Base-by-base conservation (phyloP, 495 filamentous ascomycete genomes). In the Chaetomium tenue region DNA sequence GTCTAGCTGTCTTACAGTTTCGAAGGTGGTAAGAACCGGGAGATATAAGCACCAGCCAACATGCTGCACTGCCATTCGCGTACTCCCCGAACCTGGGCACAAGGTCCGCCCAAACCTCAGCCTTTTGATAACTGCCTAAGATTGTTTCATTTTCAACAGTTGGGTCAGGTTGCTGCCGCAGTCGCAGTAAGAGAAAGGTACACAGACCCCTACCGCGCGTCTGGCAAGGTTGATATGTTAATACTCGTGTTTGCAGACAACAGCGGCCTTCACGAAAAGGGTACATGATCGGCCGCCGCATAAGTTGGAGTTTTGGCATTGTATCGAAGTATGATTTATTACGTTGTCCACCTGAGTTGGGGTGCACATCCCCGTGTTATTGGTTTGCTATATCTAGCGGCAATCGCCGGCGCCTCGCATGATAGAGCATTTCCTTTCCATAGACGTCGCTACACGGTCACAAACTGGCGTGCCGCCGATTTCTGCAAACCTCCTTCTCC, bases 361-460 rank as follows among this genome's bases (percentile, higher is more conserved):
- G n/a, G 44, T 2, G 46, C 8, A 20, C 18, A 20, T 11, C 16
- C 8, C 46, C 18, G 5, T 23, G n/a, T 20, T 47, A 47, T n/a
- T 8, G 9, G 20, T 0, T 20, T 15, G 30, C 39, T 56, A 58
- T 58, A 46, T 58, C 39, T 28, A 25, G 47, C 37, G n/a, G 54
- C 54, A 28, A 4, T 11, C 8, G 20, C 20, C 4, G 46, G n/a
- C 37, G 11, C 23, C 48, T 56, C 39, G 23, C 55, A 58, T 58
- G 57, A n/a, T 60, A 48, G 54, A 37, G 42, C 5, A 48, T 60
- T 25, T 50, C 22, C 26, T 9, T 26, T 39, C 44, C 42, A 60
- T 60, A 60, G 58, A 60, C 16, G 28, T 25, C 20, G 58, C 5
- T 20, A 28, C 57, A 48, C 57, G 15, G 57, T 39, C n/a, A 48